These are phyloP conservation scores for Plasmodium knowlesi DNA, from an alignment of 169 alveolate species.

Conservation along the genomic window DNA sequence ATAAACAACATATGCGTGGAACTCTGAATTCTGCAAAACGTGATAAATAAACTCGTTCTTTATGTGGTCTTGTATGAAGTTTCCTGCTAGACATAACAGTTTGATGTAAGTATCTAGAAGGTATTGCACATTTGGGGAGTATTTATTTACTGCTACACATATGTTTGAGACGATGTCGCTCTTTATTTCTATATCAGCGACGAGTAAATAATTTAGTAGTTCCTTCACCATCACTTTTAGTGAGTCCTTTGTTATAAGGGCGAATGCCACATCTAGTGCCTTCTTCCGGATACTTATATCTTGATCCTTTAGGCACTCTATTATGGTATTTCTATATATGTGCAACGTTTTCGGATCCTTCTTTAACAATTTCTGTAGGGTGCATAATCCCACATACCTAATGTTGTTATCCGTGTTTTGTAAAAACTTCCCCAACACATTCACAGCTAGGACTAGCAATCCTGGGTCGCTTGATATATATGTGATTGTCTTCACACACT, in stretches of 20 bases:
- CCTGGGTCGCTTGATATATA: slow-evolving; percentile 89
- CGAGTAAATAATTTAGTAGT: slow-evolving; percentile 90
- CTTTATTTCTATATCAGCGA: slow-evolving; percentile 92
- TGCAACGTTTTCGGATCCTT: slow-evolving; percentile 88
- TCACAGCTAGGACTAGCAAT: slow-evolving; percentile 93
- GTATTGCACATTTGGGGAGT: slow-evolving; percentile 90
- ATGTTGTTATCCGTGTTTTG: slow-evolving; percentile 94
- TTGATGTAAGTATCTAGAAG: slow-evolving; percentile 91
- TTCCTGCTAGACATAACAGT: slow-evolving; percentile 93
- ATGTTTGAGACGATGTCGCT: slow-evolving; percentile 91
- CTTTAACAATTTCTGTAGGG: slow-evolving; percentile 92
- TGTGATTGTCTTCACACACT: slow-evolving; percentile 97
- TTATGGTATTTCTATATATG: slow-evolving; percentile 80
- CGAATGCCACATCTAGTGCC: slow-evolving; percentile 96
- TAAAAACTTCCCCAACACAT: slow-evolving; percentile 95
- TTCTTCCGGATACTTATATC: slow-evolving; percentile 96
- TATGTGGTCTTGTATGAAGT: slow-evolving; percentile 86
- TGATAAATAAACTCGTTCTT: slow-evolving; percentile 84
- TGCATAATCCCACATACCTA: slow-evolving; percentile 89
- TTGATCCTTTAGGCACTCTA: slow-evolving; percentile 94
- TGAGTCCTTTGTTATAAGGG: slow-evolving; percentile 93
- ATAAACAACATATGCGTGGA: slow-evolving; percentile 86
- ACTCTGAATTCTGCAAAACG: slow-evolving; percentile 84
- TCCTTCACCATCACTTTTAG: slow-evolving; percentile 94
- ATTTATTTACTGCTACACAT: slow-evolving; percentile 87